Evolutionary conservation across 2,329 filamentous ascomycete species (phyloP).

Genomic region (Scleromitrula shiraiana): DNA sequence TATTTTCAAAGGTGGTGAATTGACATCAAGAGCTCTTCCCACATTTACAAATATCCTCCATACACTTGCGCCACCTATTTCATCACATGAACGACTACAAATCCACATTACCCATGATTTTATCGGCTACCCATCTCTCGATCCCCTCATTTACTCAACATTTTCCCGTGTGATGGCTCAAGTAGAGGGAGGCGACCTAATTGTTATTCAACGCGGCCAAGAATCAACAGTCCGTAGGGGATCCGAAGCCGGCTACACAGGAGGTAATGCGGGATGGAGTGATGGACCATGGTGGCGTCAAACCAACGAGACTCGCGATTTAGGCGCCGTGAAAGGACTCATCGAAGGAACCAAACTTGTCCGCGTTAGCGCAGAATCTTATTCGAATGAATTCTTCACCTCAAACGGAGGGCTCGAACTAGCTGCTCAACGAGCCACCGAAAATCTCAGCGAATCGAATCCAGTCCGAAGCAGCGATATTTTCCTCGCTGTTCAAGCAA

Average conservation of each 20-base stretch:
- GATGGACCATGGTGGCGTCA: slow-evolving; percentile 97
- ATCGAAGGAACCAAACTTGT: slow-evolving; percentile 87
- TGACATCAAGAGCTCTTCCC: slow-evolving; percentile 78
- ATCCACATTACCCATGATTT: slow-evolving; percentile 98
- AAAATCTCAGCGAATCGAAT: slow-evolving; percentile 74
- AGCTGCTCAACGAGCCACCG: slow-evolving; percentile 70
- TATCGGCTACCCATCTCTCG: slow-evolving; percentile 86
- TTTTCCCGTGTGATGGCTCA: slow-evolving; percentile 98
- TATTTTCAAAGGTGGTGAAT: slow-evolving; percentile 62
- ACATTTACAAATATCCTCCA: slow-evolving; percentile 94
- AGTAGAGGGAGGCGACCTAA: slow-evolving; percentile 89
- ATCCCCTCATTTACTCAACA: slow-evolving; percentile 83
- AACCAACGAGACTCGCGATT: slow-evolving; percentile 58
- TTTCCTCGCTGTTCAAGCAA: slow-evolving; percentile 90
- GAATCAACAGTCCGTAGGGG: slow-evolving; percentile 67
- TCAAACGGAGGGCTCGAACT: slow-evolving; percentile 69
- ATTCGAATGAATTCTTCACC: slow-evolving; percentile 77
- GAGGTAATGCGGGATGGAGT: slow-evolving; percentile 64
- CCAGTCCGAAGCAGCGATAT: slow-evolving; percentile 89
- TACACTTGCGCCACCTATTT: slow-evolving; percentile 91
- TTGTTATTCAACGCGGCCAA: slow-evolving; percentile 88
- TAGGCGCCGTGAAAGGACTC: slow-evolving; percentile 72
- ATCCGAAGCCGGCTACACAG: slow-evolving; percentile 49
- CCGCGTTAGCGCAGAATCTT: slow-evolving; percentile 79
- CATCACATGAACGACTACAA: slow-evolving; percentile 89